Conservation (phyloP, 2,329 filamentous ascomycete genomes). For the Dactylellina cionopaga region DNA sequence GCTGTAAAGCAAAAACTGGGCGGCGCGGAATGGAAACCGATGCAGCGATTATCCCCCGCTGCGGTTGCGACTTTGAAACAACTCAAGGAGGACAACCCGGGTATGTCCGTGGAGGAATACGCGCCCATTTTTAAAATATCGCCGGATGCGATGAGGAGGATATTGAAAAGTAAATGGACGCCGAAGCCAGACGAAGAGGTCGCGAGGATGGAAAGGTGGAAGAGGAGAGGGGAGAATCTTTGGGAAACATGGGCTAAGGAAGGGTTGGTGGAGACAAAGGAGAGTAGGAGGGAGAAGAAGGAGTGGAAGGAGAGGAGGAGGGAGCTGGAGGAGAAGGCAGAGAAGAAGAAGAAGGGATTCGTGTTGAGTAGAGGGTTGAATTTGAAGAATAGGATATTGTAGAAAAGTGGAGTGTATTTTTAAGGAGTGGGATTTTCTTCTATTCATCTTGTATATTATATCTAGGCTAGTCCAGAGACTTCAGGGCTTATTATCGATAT, state of each 20-base stretch:
- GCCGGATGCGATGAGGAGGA: slow-evolving; percentile 84
- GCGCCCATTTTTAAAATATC: slow-evolving; percentile 85
- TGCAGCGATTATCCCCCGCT: slow-evolving; percentile 89
- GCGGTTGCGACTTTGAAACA: slow-evolving; percentile 88
- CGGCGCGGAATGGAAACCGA: slow-evolving; percentile 78
- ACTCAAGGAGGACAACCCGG: slow-evolving; percentile 79
- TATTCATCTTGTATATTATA: no score
- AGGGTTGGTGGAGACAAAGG: slow-evolving; percentile 39
- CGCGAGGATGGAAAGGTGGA: slow-evolving; percentile 71
- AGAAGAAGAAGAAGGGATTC: slow-evolving; percentile 28
- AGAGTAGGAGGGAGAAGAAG: slow-evolving; percentile 22
- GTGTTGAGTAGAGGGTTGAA: slow-evolving; percentile 36
- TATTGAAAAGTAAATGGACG: slow-evolving; percentile 81
- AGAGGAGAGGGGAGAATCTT: slow-evolving; percentile 69
- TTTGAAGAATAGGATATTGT: slow-evolving; percentile 49
- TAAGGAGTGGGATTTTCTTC: no score
- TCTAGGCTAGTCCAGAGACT: no score
- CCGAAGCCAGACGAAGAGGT: slow-evolving; percentile 69
- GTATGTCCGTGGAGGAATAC: slow-evolving; percentile 76
- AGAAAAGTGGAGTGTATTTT: no score
- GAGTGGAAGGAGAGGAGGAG: not conserved
- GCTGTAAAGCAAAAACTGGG: slow-evolving; percentile 75
- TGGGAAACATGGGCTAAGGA: slow-evolving; percentile 62
- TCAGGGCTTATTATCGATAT: no score
- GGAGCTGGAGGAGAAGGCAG: slow-evolving; percentile 2